Evolutionary conservation across 495 filamentous ascomycete species (phyloP).

Genomic region (Collariella sp.): DNA sequence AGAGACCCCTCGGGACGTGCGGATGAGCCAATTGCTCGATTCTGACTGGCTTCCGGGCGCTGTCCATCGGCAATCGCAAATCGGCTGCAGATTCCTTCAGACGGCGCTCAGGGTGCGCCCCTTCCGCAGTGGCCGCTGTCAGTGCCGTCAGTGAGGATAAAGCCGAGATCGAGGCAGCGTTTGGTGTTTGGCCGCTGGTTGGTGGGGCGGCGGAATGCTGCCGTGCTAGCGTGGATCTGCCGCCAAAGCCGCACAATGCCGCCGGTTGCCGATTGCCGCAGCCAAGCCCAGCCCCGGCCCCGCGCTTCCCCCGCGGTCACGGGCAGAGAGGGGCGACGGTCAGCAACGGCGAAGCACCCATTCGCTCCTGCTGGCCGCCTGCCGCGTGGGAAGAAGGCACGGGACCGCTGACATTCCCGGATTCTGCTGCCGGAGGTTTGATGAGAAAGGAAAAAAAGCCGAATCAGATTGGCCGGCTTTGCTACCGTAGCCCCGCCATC

Average conservation of each 20-base stretch:
- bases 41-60: neutral
- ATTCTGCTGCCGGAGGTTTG: constrained; percentile 1
- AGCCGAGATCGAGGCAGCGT: constrained; percentile 12
- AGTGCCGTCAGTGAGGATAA: constrained; percentile 17
- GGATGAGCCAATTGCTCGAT: neutral
- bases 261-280: constrained; percentile 21
- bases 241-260: constrained; percentile 27
- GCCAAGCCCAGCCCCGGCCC: neutral
- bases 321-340: constrained; percentile 8
- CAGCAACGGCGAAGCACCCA: constrained; percentile 8
- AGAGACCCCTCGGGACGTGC: neutral
- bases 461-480: neutral
- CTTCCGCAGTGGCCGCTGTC: neutral
- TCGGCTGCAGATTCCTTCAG: neutral
- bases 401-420: constrained; percentile 8
- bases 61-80: neutral
- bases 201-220: constrained; percentile 24
- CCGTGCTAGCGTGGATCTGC: constrained; percentile 16
- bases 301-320: too few relatives aligned
- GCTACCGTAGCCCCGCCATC: constrained; percentile 1
- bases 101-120: neutral
- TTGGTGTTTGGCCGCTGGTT: constrained; percentile 1
- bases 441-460: neutral
- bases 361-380: neutral
- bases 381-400: constrained; percentile 3